Base-by-base conservation (phyloP, 108 stramenopile genomes). In the Cyclotella baltica region DNA sequence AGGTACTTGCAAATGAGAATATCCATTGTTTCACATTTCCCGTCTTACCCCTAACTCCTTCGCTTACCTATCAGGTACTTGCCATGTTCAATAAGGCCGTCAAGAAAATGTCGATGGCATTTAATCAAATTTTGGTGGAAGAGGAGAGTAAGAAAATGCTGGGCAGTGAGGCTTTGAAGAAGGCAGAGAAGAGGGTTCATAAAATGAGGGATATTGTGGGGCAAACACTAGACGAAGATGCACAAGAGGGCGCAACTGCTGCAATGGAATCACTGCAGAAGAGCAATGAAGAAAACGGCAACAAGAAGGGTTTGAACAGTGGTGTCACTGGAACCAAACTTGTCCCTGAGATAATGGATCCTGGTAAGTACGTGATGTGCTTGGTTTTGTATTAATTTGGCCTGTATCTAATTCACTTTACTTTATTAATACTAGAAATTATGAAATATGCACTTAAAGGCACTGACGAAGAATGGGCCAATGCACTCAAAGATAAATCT, bases 51-150 rank as follows among this genome's bases (percentile, higher is more conserved):
- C n/a, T n/a, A n/a, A n/a, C n/a, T n/a, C n/a, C n/a, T n/a, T n/a
- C n/a, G n/a, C n/a, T n/a, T n/a, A n/a, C 86, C 22, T 94, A 93
- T 52, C 96, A 98, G 76, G 88, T 97, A 6, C 62, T 98, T 36
- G 98, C 98, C 55, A 95, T 98, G 90, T 98, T 98, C 83, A 98
- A 98, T 83, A 98, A 98, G 83, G 91, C 94, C 8, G 79, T 98
- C 11, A 86, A 95, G 43, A 98, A 98, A 80, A 77, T 97, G 53
- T 91, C 90, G 10, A 75, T 96, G 65, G 85, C 92, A 10, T 78
- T 98, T 37, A 85, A 95, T 69, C 72, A 66, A 29, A 70, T 96
- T 69, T 83, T 95, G 15, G 92, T 93, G 71, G 92, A 83, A 29
- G 84, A 92, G 69, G 96, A 94, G 67, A 83, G 88, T 67, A 87